phyloP scores from a whole-genome alignment of 495 filamentous ascomycete species.

The Lindgomyces ingoldianus region DNA sequence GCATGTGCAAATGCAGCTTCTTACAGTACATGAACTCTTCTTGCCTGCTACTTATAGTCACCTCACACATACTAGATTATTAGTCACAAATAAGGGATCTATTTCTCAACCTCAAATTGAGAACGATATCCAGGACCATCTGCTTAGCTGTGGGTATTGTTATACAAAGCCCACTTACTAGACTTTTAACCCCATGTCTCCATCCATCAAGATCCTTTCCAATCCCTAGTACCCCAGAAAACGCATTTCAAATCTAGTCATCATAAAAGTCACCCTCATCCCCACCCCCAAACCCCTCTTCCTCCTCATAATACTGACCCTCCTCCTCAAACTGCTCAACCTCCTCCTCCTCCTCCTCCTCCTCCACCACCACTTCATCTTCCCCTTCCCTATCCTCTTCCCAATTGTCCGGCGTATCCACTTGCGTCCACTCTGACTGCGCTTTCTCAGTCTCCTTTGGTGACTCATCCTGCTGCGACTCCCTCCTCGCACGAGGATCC shows the following conservation, averaged over 20 bases:
- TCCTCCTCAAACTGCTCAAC: neutral
- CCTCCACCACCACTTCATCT: slow-evolving; percentile 11
- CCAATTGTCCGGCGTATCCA: neutral
- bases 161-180: too few species aligned
- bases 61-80: too few species aligned
- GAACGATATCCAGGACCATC: too few species aligned
- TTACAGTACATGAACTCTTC: too few species aligned
- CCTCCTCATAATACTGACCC: neutral
- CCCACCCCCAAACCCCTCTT: neutral
- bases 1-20: too few species aligned
- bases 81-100: too few species aligned
- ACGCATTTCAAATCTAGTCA: neutral
- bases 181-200: too few species aligned
- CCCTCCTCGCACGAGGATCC: neutral
- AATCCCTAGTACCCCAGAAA: too few species aligned
- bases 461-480: neutral
- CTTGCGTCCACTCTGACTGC: neutral
- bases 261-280: neutral
- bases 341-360: slow-evolving; percentile 10
- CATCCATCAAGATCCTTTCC: too few species aligned
- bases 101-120: too few species aligned
- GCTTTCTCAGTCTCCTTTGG: neutral
- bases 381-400: slow-evolving; percentile 6
- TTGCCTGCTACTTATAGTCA: too few species aligned
- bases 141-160: too few species aligned